These are phyloP conservation scores for Vicia sativa DNA, from an alignment of 306 rosid species.

Conservation along the genomic window DNA sequence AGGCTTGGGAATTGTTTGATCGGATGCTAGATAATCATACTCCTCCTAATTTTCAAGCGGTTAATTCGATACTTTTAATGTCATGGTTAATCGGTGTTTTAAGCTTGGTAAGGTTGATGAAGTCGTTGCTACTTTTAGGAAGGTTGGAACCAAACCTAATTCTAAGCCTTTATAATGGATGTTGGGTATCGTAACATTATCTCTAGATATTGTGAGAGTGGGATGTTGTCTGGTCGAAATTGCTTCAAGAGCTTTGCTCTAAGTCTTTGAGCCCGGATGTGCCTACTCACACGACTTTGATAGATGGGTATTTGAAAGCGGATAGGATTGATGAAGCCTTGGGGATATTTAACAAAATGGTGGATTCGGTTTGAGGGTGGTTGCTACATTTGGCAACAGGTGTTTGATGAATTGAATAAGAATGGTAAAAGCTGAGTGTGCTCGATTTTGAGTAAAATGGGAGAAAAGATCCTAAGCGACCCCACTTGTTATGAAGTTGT, in stretches of 20 bases:
- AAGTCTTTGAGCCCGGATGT: conserved; percentile 88
- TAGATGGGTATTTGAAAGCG: conserved; percentile 71
- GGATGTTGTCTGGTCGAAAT: conserved; percentile 70
- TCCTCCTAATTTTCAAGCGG: conserved; percentile 86
- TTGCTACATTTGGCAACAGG: conserved; percentile 76
- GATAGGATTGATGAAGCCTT: conserved; percentile 75
- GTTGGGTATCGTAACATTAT: conserved; percentile 92
- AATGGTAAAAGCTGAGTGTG: conserved; percentile 75
- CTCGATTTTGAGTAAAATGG: conserved; percentile 84
- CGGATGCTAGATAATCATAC: conserved; percentile 89
- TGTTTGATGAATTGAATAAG: conserved; percentile 73
- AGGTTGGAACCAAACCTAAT: conserved; percentile 71
- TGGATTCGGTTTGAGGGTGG: conserved; percentile 86
- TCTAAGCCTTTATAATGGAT: conserved; percentile 86
- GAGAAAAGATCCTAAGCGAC: conserved; percentile 94
- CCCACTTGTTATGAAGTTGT: conserved; percentile 83
- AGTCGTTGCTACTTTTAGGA: conserved; percentile 72
- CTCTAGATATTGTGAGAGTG: conserved; percentile 72
- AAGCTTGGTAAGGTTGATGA: conserved; percentile 58
- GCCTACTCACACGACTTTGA: conserved; percentile 72
- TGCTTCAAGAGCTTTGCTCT: conserved; percentile 70
- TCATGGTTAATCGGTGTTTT: conserved; percentile 89
- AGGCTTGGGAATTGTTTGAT: conserved; percentile 73
- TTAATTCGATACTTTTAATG: conserved; percentile 86
- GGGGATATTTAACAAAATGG: conserved; percentile 76